Base-by-base conservation (phyloP, 306 rosid species). In the Malus orientalis region DNA sequence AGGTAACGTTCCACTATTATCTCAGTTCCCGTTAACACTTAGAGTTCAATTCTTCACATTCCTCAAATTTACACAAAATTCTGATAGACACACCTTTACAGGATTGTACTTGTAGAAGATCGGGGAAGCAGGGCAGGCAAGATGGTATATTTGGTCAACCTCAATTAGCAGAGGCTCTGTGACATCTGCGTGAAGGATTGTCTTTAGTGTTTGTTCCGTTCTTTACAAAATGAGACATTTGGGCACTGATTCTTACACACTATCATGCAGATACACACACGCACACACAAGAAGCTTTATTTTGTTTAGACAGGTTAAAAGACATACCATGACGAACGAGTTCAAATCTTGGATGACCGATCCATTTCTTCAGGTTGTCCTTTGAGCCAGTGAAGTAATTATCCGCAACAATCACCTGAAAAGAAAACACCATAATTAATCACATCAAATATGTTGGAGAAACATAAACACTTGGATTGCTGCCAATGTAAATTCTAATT, bases 91-190 rank as follows among this genome's bases (percentile, higher is more conserved):
- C 77, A 94, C 98, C 97, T 95, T 95, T 11, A 95, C 99, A 27
- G 97, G 97, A 81, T 95, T 95, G 84, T 95, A 85, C 79, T 95
- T 95, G 88, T 95, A 95, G 88, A 92, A 95, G 84, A 92, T 92
- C 11, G 99, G 99, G 22, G 97, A 95, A 67, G 99, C 99, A 0
- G 99, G 99, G 77, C 99, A 95, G 12, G 99, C 99, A 64, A 95
- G 92, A 78, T 92, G 99, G 81, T 90, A 95, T 77, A 95, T 95
- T 87, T 89, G 96, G 85, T 95, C 99, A 65, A 95, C 97, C 89
- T 95, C 97, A 69, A 95, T 62, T 75, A 88, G 77, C 97, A 95
- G 82, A 16, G 96, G 67, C 80, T 95, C 97, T 2, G 97, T 95
- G 79, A 95, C 91, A 84, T 95, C 99, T 95, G 77, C 54, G 75